These are phyloP conservation scores for Prunus yedoensis DNA, from an alignment of 331 rosid species.

Conservation along the genomic window DNA sequence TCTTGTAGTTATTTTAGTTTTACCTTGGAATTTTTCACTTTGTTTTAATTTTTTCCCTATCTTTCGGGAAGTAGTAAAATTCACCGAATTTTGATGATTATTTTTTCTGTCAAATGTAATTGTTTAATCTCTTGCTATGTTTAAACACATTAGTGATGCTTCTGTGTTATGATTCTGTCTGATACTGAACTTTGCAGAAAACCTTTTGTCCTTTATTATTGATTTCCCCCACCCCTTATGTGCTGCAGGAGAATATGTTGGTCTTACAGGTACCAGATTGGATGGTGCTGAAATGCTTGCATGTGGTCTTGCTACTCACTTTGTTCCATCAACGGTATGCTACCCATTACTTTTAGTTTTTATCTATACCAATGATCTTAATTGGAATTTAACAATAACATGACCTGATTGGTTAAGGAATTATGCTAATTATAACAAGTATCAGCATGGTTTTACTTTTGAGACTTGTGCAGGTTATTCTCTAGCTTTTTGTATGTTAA, in stretches of 20 bases:
- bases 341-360: constrained; percentile 8
- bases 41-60: background rate
- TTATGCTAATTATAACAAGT: constrained; percentile 5
- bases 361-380: background rate
- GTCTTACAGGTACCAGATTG: constrained; percentile 88
- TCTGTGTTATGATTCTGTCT: background rate
- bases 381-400: background rate
- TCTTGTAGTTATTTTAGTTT: background rate
- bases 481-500: background rate
- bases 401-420: constrained; percentile 10
- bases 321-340: constrained; percentile 65
- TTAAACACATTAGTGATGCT: background rate
- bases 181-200: background rate
- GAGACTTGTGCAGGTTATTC: too few relatives aligned
- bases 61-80: background rate
- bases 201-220: background rate
- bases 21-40: background rate
- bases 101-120: background rate
- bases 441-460: background rate
- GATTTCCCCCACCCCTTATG: constrained; percentile 1
- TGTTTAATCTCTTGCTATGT: background rate
- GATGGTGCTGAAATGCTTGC: constrained; percentile 97
- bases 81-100: background rate
- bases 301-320: constrained; percentile 96
- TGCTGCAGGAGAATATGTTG: constrained; percentile 89